A percentile compares a stretch with the other conserved stretches of the same genome.
Conservation (phyloP, 768 basidiomycete species). For the Rhizopogon vinicolor region DNA sequence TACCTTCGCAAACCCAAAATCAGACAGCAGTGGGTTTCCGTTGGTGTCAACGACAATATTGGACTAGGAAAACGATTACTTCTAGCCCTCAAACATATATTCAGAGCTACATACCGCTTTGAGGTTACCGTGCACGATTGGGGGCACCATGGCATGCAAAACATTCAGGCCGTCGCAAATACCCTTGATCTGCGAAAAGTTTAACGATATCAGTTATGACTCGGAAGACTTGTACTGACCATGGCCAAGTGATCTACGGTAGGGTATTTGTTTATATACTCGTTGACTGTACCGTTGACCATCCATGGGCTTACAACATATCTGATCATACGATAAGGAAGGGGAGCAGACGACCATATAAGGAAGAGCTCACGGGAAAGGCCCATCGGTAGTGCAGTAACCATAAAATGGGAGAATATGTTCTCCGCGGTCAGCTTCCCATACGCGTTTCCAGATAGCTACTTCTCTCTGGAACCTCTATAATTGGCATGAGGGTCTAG, state of each 20-base stretch:
- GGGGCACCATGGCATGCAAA: constrained; percentile 45
- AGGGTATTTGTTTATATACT: constrained; percentile 41
- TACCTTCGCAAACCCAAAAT: constrained; percentile 55
- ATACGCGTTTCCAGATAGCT: constrained; percentile 49
- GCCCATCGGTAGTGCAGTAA: constrained; percentile 50
- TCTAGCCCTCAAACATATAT: not conserved
- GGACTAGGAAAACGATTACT: constrained; percentile 25
- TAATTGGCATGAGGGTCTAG: not conserved
- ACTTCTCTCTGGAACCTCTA: constrained; percentile 52
- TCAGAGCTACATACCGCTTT: constrained; percentile 37
- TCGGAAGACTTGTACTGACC: constrained; percentile 22
- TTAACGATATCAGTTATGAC: not conserved
- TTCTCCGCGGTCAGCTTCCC: constrained; percentile 45
- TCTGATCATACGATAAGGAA: constrained; percentile 21
- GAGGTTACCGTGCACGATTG: constrained; percentile 51
- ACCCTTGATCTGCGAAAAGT: constrained; percentile 35
- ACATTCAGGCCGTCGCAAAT: constrained; percentile 44
- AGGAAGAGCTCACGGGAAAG: constrained; percentile 42
- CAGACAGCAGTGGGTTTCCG: constrained; percentile 48
- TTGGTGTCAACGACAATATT: constrained; percentile 42
- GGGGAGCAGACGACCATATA: not conserved
- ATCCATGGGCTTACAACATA: constrained; percentile 61
- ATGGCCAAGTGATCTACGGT: constrained; percentile 38
- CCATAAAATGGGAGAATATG: constrained; percentile 57
- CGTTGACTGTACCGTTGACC: constrained; percentile 43